Percentiles rank a stretch among this genome's conserved stretches.
These are phyloP conservation scores for Nevesoporus exiguus DNA, from an alignment of 768 basidiomycete genomes.

Conservation along the genomic window DNA sequence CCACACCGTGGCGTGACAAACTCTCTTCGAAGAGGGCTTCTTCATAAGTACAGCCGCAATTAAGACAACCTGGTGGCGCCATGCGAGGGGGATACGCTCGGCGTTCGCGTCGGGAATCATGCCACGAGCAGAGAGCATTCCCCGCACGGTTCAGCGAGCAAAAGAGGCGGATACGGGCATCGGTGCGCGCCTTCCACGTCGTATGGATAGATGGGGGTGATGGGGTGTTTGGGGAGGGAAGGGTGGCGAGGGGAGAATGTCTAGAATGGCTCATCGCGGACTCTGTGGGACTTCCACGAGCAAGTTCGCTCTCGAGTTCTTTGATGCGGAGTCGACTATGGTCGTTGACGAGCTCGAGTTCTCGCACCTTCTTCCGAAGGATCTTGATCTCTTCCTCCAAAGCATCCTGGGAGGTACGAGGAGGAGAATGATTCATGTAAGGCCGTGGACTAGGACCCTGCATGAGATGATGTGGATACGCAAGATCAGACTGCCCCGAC, in stretches of 20 bases:
- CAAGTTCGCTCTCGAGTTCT: constrained; percentile 47
- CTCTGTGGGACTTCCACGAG: constrained; percentile 27
- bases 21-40: constrained; percentile 88
- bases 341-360: constrained; percentile 61
- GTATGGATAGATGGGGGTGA: constrained; percentile 44
- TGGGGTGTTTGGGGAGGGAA: constrained; percentile 28
- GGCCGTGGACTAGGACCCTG: constrained; percentile 18
- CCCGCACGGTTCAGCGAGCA: constrained; percentile 85
- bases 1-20: constrained; percentile 72
- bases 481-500: constrained; percentile 20
- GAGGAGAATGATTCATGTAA: constrained; percentile 20
- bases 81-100: constrained; percentile 73
- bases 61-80: constrained; percentile 73
- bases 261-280: constrained; percentile 21
- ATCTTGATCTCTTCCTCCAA: constrained; percentile 50
- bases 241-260: constrained; percentile 11
- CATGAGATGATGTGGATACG: constrained; percentile 16
- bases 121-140: constrained; percentile 87
- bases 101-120: constrained; percentile 83
- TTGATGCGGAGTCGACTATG: constrained; percentile 45
- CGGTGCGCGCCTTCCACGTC: constrained; percentile 71
- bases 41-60: constrained; percentile 83
- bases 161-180: constrained; percentile 64
- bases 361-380: constrained; percentile 55
- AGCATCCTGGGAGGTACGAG: constrained; percentile 15